phyloP scores from a whole-genome alignment of 495 filamentous ascomycete genomes.

The Apiosordaria backusii region DNA sequence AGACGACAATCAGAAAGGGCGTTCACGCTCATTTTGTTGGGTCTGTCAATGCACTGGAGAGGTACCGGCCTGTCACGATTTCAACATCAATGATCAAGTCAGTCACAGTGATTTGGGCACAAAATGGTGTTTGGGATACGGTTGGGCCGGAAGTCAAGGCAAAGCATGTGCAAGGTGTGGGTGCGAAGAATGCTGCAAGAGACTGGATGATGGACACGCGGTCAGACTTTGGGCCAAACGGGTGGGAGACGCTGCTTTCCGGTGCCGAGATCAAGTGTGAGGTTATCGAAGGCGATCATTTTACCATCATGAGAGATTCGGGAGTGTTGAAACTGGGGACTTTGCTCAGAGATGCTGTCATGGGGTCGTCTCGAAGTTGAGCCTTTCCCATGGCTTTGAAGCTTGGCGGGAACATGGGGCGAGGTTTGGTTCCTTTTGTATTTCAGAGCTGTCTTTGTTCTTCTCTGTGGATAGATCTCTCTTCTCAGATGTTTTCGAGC shows the following conservation, averaged over 20 bases:
- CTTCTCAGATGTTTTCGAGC: neutral
- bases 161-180: neutral
- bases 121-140: slow-evolving; percentile 23
- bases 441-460: neutral
- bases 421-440: neutral
- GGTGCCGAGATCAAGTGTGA: slow-evolving; percentile 14
- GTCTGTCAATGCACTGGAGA: slow-evolving; percentile 61
- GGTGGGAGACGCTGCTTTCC: slow-evolving; percentile 19
- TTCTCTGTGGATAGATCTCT: neutral
- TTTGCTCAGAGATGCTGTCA: neutral
- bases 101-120: slow-evolving; percentile 16
- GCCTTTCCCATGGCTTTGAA: neutral
- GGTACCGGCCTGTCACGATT: slow-evolving; percentile 50
- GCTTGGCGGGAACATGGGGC: too few species aligned
- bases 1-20: slow-evolving; percentile 48
- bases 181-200: slow-evolving; percentile 15
- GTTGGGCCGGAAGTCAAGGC: slow-evolving; percentile 8
- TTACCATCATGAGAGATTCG: slow-evolving; percentile 20
- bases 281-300: slow-evolving; percentile 18
- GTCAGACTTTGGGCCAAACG: slow-evolving; percentile 12
- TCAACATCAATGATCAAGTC: neutral
- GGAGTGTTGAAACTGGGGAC: slow-evolving; percentile 12
- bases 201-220: slow-evolving; percentile 24
- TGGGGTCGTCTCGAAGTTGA: neutral
- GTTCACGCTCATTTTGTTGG: slow-evolving; percentile 66